A percentile compares a stretch with the other conserved stretches of the same genome.
These are phyloP conservation scores for Backusella macrospora DNA, from an alignment of 192 early-diverging fungal genomes.

Conservation along the genomic window DNA sequence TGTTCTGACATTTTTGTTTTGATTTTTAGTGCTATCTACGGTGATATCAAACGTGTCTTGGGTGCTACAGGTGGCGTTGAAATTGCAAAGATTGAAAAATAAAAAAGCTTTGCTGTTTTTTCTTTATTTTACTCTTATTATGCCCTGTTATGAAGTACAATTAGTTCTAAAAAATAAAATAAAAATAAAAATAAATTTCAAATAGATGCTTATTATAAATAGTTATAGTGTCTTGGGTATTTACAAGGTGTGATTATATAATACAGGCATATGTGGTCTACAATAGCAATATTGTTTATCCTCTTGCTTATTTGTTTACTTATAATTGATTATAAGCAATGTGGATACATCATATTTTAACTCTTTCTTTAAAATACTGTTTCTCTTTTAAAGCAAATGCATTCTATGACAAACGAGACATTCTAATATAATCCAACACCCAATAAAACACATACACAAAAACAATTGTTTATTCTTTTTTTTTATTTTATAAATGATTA, in stretches of 20 bases:
- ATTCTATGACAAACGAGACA: no score
- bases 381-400: no score
- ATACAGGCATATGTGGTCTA: no score
- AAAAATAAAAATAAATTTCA: not conserved
- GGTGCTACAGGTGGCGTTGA: conserved; percentile 63
- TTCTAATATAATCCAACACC: no score
- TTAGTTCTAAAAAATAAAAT: not conserved
- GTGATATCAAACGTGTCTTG: conserved; percentile 61
- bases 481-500: not conserved
- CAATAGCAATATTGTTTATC: not conserved
- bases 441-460: no score
- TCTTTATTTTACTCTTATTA: not conserved
- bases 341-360: no score
- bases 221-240: not conserved
- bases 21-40: conserved; percentile 55
- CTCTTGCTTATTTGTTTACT: conserved; percentile 1
- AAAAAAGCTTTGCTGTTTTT: not conserved
- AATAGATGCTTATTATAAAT: not conserved
- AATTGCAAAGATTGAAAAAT: conserved; percentile 41
- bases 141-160: not conserved
- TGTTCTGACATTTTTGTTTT: not conserved
- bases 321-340: not conserved
- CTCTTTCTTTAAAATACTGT: no score
- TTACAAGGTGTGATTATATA: not conserved
- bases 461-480: not conserved